Conservation (phyloP, 495 filamentous ascomycete species). For the Penicillium cinerascens region DNA sequence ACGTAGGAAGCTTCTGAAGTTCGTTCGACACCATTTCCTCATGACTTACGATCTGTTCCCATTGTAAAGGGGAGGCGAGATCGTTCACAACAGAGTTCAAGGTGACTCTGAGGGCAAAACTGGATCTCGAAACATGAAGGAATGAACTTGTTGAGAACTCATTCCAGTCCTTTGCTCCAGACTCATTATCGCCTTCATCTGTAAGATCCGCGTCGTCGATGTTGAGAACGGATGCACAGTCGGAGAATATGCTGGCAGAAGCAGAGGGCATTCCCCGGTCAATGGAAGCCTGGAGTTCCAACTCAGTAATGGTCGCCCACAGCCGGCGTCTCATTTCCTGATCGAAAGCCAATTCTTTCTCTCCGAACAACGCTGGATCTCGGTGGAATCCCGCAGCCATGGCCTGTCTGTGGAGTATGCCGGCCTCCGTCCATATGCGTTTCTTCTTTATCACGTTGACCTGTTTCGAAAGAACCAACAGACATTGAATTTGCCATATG, state of each 20-base stretch:
- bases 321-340: slow-evolving; percentile 52
- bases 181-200: slow-evolving; percentile 1
- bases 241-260: slow-evolving; percentile 47
- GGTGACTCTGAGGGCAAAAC: slow-evolving; percentile 21
- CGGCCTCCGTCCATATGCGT: slow-evolving; percentile 48
- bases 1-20: slow-evolving; percentile 23
- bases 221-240: slow-evolving; percentile 48
- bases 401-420: slow-evolving; percentile 44
- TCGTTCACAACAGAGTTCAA: slow-evolving; percentile 32
- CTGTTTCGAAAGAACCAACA: slow-evolving; percentile 47
- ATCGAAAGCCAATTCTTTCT: slow-evolving; percentile 34
- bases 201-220: slow-evolving; percentile 37
- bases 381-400: slow-evolving; percentile 55
- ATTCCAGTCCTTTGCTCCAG: slow-evolving; percentile 31
- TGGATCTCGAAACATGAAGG: slow-evolving; percentile 19
- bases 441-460: slow-evolving; percentile 49
- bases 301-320: slow-evolving; percentile 56
- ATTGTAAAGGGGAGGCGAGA: slow-evolving; percentile 13
- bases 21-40: slow-evolving; percentile 24
- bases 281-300: slow-evolving; percentile 49
- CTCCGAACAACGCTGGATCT: slow-evolving; percentile 43
- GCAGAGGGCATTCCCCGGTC: slow-evolving; percentile 52
- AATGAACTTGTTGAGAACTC: slow-evolving; percentile 22
- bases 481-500: slow-evolving; percentile 50
- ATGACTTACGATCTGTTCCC: slow-evolving; percentile 24